Base-by-base conservation (phyloP, 129 eudicot species). In the Erigeron canadensis region DNA sequence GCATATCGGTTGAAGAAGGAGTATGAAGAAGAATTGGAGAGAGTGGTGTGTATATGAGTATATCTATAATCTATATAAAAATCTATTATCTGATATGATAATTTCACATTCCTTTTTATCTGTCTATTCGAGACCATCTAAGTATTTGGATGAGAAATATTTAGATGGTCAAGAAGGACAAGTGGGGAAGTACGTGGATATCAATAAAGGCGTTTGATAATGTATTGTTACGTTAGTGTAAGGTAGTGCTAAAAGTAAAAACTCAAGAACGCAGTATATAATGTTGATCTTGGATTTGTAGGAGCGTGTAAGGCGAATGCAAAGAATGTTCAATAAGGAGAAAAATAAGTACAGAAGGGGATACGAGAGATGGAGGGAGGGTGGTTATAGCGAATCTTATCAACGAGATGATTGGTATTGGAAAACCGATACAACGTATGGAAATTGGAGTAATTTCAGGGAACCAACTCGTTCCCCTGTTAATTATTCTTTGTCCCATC, bases 251-350 rank as follows among this genome's bases (percentile, higher is more conserved):
- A 28, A 28, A 28, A 28, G 34, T 28, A 28, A 28, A 28, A 28
- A 28, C 34, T 28, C 34, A 28, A 28, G 34, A 28, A 15, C 4
- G 19, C 8, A 45, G 54, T 37, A 54, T n/a, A 13, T 22, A 7
- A 10, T 51, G 45, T 65, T 8, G 10, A 9, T 54, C 16, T 11
- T 46, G 10, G 1, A 16, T 77, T 74, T 58, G 16, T 63, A 93
- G 98, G 98, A 89, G 76, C 91, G 96, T 5, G 85, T 92, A 47
- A 83, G 96, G 69, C 89, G 98, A 34, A 93, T 93, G 96, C 98
- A 89, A 64, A 89, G 92, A 71, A 95, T 87, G 58, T 93, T 93
- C 67, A 89, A 93, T 72, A 84, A 95, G 66, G 96, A 87, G 73
- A 87, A 86, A 81, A 89, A 77, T 79, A 93, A 87, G 63, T 75